Percentiles rank a stretch among this genome's conserved stretches.
Evolutionary conservation across 2,329 filamentous ascomycete species (phyloP).

Genomic region (Hymenoscyphus albidus): DNA sequence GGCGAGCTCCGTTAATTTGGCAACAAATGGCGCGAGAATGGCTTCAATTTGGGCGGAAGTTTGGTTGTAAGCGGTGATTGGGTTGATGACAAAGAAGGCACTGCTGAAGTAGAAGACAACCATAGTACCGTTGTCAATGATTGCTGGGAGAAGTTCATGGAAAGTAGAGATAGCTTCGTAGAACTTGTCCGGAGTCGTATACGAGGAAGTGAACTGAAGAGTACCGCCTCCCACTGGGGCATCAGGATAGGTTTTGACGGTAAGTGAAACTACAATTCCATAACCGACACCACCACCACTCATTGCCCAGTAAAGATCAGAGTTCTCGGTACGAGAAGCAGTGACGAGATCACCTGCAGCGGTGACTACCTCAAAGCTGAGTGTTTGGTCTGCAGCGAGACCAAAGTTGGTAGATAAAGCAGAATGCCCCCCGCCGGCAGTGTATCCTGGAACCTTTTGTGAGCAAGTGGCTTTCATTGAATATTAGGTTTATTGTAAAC

Average conservation of each 20-base stretch:
- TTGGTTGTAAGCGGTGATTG: slow-evolving; percentile 47
- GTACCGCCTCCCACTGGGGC: slow-evolving; percentile 42
- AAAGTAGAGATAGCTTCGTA: slow-evolving; percentile 47
- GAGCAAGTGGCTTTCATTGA: too few species aligned
- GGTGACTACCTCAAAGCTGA: slow-evolving; percentile 55
- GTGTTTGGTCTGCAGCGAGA: slow-evolving; percentile 55
- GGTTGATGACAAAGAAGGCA: slow-evolving; percentile 44
- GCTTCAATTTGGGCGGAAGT: slow-evolving; percentile 40
- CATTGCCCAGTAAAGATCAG: slow-evolving; percentile 62
- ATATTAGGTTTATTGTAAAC: too few species aligned
- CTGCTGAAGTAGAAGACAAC: slow-evolving; percentile 47
- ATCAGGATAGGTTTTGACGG: slow-evolving; percentile 47
- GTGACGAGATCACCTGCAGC: slow-evolving; percentile 45
- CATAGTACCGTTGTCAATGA: slow-evolving; percentile 49
- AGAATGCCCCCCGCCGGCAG: slow-evolving; percentile 53
- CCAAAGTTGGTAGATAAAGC: slow-evolving; percentile 41
- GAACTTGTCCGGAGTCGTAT: slow-evolving; percentile 41
- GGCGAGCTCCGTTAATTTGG: slow-evolving; percentile 38
- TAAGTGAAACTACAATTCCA: slow-evolving; percentile 54
- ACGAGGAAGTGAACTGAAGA: slow-evolving; percentile 39
- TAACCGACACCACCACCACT: slow-evolving; percentile 57
- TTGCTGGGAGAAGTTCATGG: slow-evolving; percentile 41
- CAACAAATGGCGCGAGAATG: slow-evolving; percentile 45
- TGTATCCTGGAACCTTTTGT: slow-evolving; percentile 36
- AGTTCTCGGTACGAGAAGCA: slow-evolving; percentile 45